Evolutionary conservation across 768 basidiomycete genomes (phyloP).

Genomic region (Macrocybe gigantea): DNA sequence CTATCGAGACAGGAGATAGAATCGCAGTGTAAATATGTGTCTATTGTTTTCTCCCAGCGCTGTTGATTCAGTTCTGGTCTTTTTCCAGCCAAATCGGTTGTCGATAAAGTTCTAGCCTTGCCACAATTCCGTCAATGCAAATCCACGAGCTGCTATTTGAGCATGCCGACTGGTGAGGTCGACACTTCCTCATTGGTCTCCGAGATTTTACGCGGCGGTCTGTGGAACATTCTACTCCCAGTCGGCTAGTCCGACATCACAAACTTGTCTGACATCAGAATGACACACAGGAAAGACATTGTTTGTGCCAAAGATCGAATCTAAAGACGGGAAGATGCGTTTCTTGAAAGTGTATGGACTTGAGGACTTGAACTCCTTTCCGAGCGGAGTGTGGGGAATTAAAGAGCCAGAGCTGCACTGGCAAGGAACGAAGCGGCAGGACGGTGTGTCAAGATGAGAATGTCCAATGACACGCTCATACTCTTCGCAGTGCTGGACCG

Average conservation of each 20-base stretch:
- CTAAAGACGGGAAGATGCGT: conserved; percentile 50
- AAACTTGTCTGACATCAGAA: no score
- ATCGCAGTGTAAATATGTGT: conserved; percentile 50
- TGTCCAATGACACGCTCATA: conserved; percentile 3
- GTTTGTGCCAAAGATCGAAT: conserved; percentile 63
- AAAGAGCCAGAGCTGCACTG: conserved; percentile 52
- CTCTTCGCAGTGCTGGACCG: conserved; percentile 27
- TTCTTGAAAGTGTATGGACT: conserved; percentile 55
- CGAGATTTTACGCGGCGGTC: conserved; percentile 51
- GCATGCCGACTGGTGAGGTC: conserved; percentile 70
- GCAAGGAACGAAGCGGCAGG: conserved; percentile 37
- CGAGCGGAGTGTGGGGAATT: conserved; percentile 69
- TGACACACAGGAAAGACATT: conserved; percentile 50
- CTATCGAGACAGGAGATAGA: conserved; percentile 41
- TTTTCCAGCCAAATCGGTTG: conserved; percentile 39
- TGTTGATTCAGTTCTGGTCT: conserved; percentile 4
- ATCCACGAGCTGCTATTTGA: conserved; percentile 69
- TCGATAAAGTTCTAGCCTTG: conserved; percentile 39
- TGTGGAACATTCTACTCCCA: conserved; percentile 8
- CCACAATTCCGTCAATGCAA: conserved; percentile 44
- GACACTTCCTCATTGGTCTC: conserved; percentile 49
- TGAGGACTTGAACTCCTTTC: conserved; percentile 53
- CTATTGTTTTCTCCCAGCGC: background rate
- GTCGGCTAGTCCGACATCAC: background rate
- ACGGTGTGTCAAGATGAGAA: conserved; percentile 33